Percentiles rank a stretch among this genome's conserved stretches.
These are phyloP conservation scores for Allantophomopsis lycopodina DNA, from an alignment of 2,329 filamentous ascomycete species.

Conservation along the genomic window DNA sequence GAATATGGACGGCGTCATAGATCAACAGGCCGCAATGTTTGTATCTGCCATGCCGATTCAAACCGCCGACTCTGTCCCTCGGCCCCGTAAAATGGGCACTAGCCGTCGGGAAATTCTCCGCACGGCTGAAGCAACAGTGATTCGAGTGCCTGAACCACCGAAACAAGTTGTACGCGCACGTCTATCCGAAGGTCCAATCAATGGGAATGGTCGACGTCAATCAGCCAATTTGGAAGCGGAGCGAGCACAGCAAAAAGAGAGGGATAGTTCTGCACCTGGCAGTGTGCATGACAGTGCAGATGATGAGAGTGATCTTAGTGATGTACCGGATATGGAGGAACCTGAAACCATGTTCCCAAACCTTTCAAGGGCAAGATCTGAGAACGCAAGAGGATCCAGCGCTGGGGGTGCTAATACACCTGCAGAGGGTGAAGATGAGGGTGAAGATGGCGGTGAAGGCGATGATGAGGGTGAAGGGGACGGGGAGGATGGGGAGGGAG, in stretches of 20 bases:
- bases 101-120: constrained; percentile 36
- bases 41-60: background rate
- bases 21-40: background rate
- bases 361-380: background rate
- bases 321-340: constrained; percentile 24
- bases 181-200: constrained; percentile 21
- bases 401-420: background rate
- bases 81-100: constrained; percentile 14
- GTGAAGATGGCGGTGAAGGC: no score
- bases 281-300: constrained; percentile 35
- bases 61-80: constrained; percentile 7
- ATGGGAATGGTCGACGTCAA: constrained; percentile 22
- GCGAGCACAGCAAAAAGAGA: constrained; percentile 20
- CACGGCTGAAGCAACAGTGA: constrained; percentile 44
- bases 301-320: constrained; percentile 39
- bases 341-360: constrained; percentile 2
- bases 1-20: constrained; percentile 12
- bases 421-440: background rate
- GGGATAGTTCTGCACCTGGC: constrained; percentile 18
- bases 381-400: background rate
- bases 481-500: no score
- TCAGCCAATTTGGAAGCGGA: constrained; percentile 34
- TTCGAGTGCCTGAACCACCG: constrained; percentile 22
- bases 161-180: constrained; percentile 8
- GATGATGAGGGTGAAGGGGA: no score